Evolutionary conservation across 306 rosid genomes (phyloP).

Genomic region (Alnus rubra): DNA sequence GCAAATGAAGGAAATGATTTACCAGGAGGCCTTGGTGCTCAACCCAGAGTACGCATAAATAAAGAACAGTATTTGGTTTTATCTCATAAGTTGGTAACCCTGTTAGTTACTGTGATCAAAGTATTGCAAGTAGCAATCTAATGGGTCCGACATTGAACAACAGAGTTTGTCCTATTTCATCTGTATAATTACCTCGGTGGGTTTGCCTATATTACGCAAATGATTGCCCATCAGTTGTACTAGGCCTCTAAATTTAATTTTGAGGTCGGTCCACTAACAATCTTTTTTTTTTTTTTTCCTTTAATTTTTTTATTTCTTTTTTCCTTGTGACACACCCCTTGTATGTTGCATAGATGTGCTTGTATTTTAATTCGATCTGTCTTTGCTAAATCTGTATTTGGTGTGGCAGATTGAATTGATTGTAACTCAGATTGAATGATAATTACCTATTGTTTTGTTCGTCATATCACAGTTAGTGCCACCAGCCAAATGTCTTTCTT

Average conservation of each 20-base stretch:
- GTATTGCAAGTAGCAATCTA: neutral
- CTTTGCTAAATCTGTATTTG: constrained; percentile 21
- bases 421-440: constrained; percentile 13
- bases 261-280: constrained; percentile 27
- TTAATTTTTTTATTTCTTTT: constrained; percentile 20
- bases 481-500: neutral
- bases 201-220: constrained; percentile 25
- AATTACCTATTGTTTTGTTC: constrained; percentile 8
- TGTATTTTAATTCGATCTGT: constrained; percentile 32
- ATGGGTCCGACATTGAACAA: constrained; percentile 10
- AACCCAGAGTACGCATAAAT: constrained; percentile 73
- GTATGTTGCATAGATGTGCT: constrained; percentile 32
- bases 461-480: neutral
- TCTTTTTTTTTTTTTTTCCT: constrained; percentile 21
- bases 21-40: constrained; percentile 77
- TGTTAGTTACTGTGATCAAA: neutral
- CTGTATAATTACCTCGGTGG: constrained; percentile 31
- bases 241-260: constrained; percentile 29
- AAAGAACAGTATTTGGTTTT: neutral
- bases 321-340: constrained; percentile 1
- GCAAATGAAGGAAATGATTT: constrained; percentile 94
- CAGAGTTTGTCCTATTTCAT: constrained; percentile 27
- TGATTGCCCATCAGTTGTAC: constrained; percentile 38
- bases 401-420: constrained; percentile 34
- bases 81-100: neutral